Conservation (phyloP, 2,329 filamentous ascomycete genomes). For the Macroventuria anomochaeta region DNA sequence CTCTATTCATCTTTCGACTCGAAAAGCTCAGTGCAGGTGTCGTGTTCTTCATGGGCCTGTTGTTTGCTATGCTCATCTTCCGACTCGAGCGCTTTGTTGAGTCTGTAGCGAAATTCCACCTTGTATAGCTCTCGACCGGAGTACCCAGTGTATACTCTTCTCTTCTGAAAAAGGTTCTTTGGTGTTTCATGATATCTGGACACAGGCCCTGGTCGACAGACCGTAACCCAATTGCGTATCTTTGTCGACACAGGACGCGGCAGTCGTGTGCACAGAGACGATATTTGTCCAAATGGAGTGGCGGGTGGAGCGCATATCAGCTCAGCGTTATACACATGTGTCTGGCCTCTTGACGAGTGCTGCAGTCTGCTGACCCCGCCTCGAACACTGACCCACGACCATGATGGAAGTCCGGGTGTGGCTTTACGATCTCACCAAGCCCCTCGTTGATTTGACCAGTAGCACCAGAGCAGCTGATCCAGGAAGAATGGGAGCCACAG, state of each 20-base stretch:
- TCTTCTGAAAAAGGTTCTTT: neutral
- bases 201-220: neutral
- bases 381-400: neutral
- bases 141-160: neutral
- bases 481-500: neutral
- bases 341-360: no score
- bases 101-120: neutral
- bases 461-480: neutral
- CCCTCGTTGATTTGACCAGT: neutral
- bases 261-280: neutral
- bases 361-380: neutral
- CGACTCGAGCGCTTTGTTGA: neutral
- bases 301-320: neutral
- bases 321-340: neutral
- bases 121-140: neutral
- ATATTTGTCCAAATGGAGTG: neutral
- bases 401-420: neutral
- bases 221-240: neutral
- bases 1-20: neutral
- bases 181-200: no score
- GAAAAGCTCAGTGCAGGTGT: neutral
- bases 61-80: neutral
- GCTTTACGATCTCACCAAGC: neutral
- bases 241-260: neutral
- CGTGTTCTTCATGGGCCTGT: neutral